Evolutionary conservation across 495 filamentous ascomycete genomes (phyloP), one percentile per base, ranked within the genome.

Genomic region (Sordaria brevicollis): DNA sequence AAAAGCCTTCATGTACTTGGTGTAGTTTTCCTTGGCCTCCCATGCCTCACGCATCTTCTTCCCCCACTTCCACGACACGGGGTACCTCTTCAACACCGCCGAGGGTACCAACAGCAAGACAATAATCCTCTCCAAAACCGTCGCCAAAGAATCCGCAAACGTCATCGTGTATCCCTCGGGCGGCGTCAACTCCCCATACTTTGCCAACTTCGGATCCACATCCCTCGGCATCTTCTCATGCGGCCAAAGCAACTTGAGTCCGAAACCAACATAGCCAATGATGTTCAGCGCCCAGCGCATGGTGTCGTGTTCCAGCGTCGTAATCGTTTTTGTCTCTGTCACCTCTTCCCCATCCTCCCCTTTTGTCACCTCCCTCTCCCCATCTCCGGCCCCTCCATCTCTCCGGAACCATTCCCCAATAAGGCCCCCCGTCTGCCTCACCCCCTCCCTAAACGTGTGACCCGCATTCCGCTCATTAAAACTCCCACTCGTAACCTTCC

Each of bases 391-490:
- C n/a, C n/a, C n/a, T 33, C 71, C 70, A 13, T 69, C 65, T 11
- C 33, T 19, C 31, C 71, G 70, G 39, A 85, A 77, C 85, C 88
- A 90, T 34, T 81, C 71, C 34, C 76, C 73, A 5, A 90, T 68
- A 81, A 91, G 84, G 21, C 84, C 83, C 70, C 81, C 76, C 1
- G 86, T 83, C 76, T 91, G 89, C 33, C 77, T 78, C 68, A 91
- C 78, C 13, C 83, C 84, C 72, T 91, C 89, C 54, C 69, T 74
- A 74, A 90, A 92, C 3, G 90, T 88, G 66, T 89, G 70, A 4
- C 84, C 83, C 67, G 90, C 90, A 78, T 91, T 92, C 80, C 84
- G 89, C 80, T 92, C 90, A 65, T 88, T 88, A 76, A 92, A 92
- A 25, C 87, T 86, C 25, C 89, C 87, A 34, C 87, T 84, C 0